phyloP scores from a whole-genome alignment of 352 stramenopile species.

The Globisporangium splendens region DNA sequence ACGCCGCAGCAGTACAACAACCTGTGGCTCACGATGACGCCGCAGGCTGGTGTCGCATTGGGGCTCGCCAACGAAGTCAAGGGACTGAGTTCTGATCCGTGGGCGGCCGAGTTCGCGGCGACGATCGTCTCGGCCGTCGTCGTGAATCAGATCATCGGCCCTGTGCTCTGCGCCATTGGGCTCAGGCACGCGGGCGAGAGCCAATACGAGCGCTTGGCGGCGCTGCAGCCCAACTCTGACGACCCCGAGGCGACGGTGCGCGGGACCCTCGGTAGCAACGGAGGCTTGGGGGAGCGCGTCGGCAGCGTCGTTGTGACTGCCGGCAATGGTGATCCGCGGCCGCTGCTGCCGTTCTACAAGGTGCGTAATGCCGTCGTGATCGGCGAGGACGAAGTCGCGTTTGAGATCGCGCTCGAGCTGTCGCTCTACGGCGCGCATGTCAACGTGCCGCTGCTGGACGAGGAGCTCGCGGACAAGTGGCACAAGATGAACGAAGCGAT shows the following conservation, averaged over 20 bases:
- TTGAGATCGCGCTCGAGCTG: slow-evolving; percentile 59
- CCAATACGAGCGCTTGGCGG: slow-evolving; percentile 22
- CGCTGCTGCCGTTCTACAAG: slow-evolving; percentile 45
- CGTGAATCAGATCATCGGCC: slow-evolving; percentile 70
- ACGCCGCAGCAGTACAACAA: slow-evolving; percentile 64
- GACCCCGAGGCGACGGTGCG: slow-evolving; percentile 4
- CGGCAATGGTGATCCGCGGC: slow-evolving; percentile 36
- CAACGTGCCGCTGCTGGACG: slow-evolving; percentile 54
- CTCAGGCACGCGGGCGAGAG: slow-evolving; percentile 50
- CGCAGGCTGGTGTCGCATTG: slow-evolving; percentile 62
- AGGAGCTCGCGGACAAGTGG: slow-evolving; percentile 56
- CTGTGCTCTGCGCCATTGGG: slow-evolving; percentile 56
- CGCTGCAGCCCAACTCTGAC: neutral
- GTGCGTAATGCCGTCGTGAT: slow-evolving; percentile 56
- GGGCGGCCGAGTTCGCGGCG: slow-evolving; percentile 52
- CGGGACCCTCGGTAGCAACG: neutral
- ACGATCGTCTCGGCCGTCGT: slow-evolving; percentile 69
- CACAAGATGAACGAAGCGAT: slow-evolving; percentile 56
- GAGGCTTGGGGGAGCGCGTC: slow-evolving; percentile 8
- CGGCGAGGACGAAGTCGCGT: slow-evolving; percentile 57
- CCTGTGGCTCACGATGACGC: slow-evolving; percentile 72
- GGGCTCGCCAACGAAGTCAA: slow-evolving; percentile 61
- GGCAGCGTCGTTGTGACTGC: slow-evolving; percentile 22
- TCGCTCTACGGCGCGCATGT: slow-evolving; percentile 62
- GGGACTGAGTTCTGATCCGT: slow-evolving; percentile 39